A percentile compares a stretch with the other conserved stretches of the same genome.
Evolutionary conservation across 805 yeast species (phyloP).

Genomic region (Nakazawaea sp.): DNA sequence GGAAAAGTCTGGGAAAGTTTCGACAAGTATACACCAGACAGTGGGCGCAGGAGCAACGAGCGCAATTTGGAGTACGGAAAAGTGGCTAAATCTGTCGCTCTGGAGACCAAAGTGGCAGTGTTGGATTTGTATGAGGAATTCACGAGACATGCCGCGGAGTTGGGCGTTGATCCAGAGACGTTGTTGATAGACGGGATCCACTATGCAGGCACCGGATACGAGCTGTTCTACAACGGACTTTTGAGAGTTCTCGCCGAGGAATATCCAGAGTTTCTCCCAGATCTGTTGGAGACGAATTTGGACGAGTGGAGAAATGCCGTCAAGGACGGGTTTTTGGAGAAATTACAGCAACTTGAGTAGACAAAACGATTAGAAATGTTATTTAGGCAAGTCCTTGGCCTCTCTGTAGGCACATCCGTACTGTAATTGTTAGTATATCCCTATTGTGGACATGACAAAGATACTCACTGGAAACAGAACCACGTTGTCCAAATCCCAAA

Average conservation of each 20-base stretch:
- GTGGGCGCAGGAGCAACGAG: conserved; percentile 38
- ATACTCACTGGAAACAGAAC: conserved; percentile 42
- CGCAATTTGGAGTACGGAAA: conserved; percentile 42
- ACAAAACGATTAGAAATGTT: not conserved
- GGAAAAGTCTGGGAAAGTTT: conserved; percentile 30
- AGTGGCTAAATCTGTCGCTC: conserved; percentile 39
- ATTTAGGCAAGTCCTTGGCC: conserved; percentile 20
- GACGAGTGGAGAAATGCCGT: conserved; percentile 34
- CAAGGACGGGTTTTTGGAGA: not conserved
- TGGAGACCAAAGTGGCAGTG: conserved; percentile 40
- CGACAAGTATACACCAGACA: conserved; percentile 23
- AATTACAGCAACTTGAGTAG: conserved; percentile 14
- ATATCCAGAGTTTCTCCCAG: conserved; percentile 46
- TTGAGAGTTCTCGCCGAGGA: conserved; percentile 26
- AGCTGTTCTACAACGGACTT: conserved; percentile 38
- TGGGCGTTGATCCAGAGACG: conserved; percentile 12
- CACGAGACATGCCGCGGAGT: conserved; percentile 23
- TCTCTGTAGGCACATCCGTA: conserved; percentile 38
- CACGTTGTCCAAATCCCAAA: conserved; percentile 69
- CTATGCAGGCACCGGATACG: conserved; percentile 48
- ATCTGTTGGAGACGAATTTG: conserved; percentile 26
- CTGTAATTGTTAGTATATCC: conserved; percentile 3
- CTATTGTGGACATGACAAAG: not conserved
- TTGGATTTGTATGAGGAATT: conserved; percentile 48
- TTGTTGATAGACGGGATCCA: conserved; percentile 46